phyloP scores from a whole-genome alignment of 257 asterid species.

The Primulina huaijiensis region DNA sequence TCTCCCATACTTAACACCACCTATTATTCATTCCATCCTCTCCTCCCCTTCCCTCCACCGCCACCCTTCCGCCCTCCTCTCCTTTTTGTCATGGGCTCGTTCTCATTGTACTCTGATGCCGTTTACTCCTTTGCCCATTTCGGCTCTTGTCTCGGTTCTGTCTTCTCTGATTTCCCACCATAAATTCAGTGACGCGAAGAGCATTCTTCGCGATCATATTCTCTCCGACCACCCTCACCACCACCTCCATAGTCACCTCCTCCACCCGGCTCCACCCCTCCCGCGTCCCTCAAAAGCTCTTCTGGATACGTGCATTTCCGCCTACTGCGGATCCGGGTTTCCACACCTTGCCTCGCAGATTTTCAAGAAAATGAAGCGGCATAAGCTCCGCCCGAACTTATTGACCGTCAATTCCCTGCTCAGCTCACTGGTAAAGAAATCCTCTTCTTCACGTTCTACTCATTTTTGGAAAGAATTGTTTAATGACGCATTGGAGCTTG shows the following conservation, averaged over 20 bases:
- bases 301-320: conserved; percentile 50
- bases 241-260: conserved; percentile 71
- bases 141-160: conserved; percentile 53
- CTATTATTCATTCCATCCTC: conserved; percentile 58
- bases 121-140: conserved; percentile 46
- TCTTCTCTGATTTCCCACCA: conserved; percentile 48
- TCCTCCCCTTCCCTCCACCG: conserved; percentile 50
- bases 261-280: conserved; percentile 49
- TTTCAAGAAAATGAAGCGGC: conserved; percentile 82
- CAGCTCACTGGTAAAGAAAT: conserved; percentile 54
- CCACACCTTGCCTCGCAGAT: conserved; percentile 62
- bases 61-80: conserved; percentile 50
- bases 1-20: conserved; percentile 56
- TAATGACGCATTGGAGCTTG: conserved; percentile 61
- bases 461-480: conserved; percentile 50
- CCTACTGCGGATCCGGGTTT: conserved; percentile 58
- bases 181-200: conserved; percentile 57
- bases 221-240: conserved; percentile 64
- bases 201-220: conserved; percentile 51
- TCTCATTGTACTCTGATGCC: conserved; percentile 33
- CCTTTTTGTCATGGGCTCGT: conserved; percentile 52
- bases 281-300: conserved; percentile 58
- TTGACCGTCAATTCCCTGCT: conserved; percentile 53
- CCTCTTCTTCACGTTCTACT: conserved; percentile 43
- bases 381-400: conserved; percentile 38